phyloP scores from a whole-genome alignment of 2,329 filamentous ascomycete species.

The Fusarium paranaense region DNA sequence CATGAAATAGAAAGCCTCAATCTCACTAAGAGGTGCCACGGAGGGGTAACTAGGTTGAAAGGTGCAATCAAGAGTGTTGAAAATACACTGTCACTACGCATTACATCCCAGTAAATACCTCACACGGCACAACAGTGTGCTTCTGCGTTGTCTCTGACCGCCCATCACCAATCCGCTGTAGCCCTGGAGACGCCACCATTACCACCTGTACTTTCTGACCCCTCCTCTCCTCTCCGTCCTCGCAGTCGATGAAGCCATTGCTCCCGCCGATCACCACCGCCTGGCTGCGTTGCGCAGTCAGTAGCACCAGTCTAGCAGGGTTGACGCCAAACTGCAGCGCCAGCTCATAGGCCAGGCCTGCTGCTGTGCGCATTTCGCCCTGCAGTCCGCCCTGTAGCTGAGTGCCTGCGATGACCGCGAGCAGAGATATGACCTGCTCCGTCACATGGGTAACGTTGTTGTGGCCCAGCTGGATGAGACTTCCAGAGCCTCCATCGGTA shows the following conservation, averaged over 20 bases:
- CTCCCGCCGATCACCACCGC: not conserved
- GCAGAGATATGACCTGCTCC: not conserved
- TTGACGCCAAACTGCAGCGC: conserved; percentile 1
- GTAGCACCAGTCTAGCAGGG: not conserved
- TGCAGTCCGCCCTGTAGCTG: not conserved
- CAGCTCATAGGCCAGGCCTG: not conserved
- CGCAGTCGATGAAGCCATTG: not conserved
- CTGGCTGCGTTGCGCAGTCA: not conserved
- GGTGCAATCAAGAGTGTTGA: not conserved
- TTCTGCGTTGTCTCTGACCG: conserved; percentile 1
- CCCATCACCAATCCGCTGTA: conserved; percentile 4
- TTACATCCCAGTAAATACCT: conserved; percentile 4
- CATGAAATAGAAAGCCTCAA: not conserved
- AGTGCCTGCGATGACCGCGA: not conserved
- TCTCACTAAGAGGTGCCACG: not conserved
- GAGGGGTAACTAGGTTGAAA: not conserved
- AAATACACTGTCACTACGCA: not conserved
- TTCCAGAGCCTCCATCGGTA: not conserved
- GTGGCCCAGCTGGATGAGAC: not conserved
- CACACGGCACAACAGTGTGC: conserved; percentile 1
- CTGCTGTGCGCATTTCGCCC: not conserved
- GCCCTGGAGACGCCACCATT: not conserved
- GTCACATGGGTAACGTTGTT: not conserved
- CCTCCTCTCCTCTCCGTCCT: not conserved
- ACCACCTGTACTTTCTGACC: not conserved